Evolutionary conservation across 176 grass and related monocot genomes (phyloP).

Genomic region (Calamus simplicifolius): DNA sequence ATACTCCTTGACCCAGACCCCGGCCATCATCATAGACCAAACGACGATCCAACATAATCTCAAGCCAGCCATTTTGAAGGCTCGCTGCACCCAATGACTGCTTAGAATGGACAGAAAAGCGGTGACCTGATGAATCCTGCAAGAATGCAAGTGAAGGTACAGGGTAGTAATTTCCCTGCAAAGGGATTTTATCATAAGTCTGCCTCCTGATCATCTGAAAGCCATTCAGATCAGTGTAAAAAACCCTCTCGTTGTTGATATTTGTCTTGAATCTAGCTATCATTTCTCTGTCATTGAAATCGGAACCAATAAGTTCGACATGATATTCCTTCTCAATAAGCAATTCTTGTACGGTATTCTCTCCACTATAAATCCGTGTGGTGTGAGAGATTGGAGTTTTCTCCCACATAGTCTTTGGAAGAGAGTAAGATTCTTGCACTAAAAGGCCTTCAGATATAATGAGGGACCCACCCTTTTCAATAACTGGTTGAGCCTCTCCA

Average conservation of each 20-base stretch:
- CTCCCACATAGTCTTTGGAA: constrained; percentile 73
- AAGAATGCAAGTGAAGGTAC: constrained; percentile 93
- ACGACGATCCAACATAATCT: constrained; percentile 98
- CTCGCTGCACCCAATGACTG: constrained; percentile 84
- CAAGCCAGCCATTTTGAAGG: constrained; percentile 90
- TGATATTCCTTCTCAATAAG: constrained; percentile 97
- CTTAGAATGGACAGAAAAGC: constrained; percentile 86
- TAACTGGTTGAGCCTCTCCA: constrained; percentile 64
- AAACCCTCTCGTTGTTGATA: constrained; percentile 78
- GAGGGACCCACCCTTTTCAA: constrained; percentile 68
- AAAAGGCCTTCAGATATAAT: constrained; percentile 78
- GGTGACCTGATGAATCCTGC: constrained; percentile 67
- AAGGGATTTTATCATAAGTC: constrained; percentile 89
- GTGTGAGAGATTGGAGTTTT: constrained; percentile 72
- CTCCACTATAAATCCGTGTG: constrained; percentile 69
- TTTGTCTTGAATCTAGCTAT: constrained; percentile 90
- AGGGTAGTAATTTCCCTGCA: constrained; percentile 97
- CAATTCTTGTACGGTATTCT: constrained; percentile 67
- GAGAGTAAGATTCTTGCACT: constrained; percentile 75
- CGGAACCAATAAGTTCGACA: constrained; percentile 72
- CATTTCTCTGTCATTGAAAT: constrained; percentile 76
- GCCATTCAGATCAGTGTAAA: constrained; percentile 95
- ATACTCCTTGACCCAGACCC: constrained; percentile 88
- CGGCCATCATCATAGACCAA: constrained; percentile 77
- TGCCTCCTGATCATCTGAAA: constrained; percentile 97